phyloP scores from a whole-genome alignment of 2,329 filamentous ascomycete species.

The Exutisphaerella laricina region DNA sequence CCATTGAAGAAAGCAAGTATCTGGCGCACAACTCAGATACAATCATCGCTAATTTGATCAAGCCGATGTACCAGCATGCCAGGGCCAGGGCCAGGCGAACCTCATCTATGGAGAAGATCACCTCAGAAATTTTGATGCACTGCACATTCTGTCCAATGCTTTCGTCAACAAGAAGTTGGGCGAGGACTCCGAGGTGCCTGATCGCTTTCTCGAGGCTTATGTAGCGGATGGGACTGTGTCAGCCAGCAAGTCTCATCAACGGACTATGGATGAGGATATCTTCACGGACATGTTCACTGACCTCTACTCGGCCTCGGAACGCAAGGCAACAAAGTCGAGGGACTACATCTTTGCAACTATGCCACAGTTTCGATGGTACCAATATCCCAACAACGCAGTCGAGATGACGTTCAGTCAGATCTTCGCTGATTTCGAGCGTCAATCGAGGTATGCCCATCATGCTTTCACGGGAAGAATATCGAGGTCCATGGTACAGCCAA shows the following conservation, averaged over 20 bases:
- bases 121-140: background rate
- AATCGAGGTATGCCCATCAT: background rate
- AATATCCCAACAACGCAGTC: background rate
- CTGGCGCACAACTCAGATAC: background rate
- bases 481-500: background rate
- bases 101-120: background rate
- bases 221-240: background rate
- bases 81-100: background rate
- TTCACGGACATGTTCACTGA: background rate
- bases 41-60: background rate
- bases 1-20: background rate
- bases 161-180: background rate
- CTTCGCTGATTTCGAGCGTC: background rate
- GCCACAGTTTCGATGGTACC: background rate
- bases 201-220: background rate
- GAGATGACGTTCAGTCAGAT: background rate
- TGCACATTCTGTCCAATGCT: background rate
- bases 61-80: background rate
- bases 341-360: constrained; percentile 1
- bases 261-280: background rate
- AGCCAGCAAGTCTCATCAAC: background rate
- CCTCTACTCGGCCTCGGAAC: background rate
- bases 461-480: background rate
- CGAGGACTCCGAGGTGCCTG: background rate
- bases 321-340: background rate